phyloP scores from a whole-genome alignment of 2,329 filamentous ascomycete genomes.

The Leptographium wingfieldii region DNA sequence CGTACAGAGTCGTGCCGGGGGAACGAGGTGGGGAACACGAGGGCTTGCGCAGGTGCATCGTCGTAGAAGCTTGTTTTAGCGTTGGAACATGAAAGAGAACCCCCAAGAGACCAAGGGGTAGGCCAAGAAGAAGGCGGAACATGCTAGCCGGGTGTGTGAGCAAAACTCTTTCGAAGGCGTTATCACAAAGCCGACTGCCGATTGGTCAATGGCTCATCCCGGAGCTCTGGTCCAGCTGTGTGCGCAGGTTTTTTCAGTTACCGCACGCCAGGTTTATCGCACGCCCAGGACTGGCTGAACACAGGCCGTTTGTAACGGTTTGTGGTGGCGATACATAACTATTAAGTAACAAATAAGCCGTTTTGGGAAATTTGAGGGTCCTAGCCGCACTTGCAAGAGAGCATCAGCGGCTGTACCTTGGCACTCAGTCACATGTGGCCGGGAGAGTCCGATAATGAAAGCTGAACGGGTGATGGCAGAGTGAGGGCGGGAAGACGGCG shows the following conservation, averaged over 20 bases:
- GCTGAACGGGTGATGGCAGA: not conserved
- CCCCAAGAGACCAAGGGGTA: not conserved
- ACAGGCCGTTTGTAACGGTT: constrained; percentile 9
- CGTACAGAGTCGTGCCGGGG: not conserved
- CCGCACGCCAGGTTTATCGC: constrained; percentile 5
- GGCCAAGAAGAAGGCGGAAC: not conserved
- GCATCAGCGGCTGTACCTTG: not conserved
- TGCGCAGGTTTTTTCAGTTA: too few relatives aligned
- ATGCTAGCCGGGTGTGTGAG: too few relatives aligned
- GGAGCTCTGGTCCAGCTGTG: not conserved
- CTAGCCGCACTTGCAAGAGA: not conserved
- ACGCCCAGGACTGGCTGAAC: constrained; percentile 8
- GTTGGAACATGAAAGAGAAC: constrained; percentile 8
- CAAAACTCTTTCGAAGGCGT: not conserved
- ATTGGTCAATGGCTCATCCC: constrained; percentile 10
- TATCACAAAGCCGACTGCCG: not conserved
- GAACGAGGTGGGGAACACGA: too few relatives aligned
- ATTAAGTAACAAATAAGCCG: constrained; percentile 13
- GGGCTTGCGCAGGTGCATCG: not conserved
- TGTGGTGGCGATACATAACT: constrained; percentile 12
- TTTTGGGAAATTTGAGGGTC: constrained; percentile 7
- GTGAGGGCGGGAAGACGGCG: not conserved
- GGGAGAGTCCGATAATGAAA: not conserved
- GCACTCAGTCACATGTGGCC: not conserved
- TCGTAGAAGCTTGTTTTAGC: constrained; percentile 7